A percentile compares a stretch with the other conserved stretches of the same genome.
Conservation (phyloP, 2,329 filamentous ascomycete genomes). For the Mycosphaerelloides madeirae region DNA sequence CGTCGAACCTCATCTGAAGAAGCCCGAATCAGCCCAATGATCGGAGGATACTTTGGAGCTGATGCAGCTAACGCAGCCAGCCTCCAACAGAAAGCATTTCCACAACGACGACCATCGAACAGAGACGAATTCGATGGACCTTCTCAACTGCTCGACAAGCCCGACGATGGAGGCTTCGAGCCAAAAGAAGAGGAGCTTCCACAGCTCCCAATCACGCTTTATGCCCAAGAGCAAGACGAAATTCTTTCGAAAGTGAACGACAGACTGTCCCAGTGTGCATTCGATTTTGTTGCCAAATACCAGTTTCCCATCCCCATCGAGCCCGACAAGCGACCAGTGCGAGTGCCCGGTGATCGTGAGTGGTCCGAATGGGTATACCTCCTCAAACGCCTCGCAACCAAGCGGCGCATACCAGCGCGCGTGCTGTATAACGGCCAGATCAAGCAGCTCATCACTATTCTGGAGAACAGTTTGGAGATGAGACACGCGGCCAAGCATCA, state of each 20-base stretch:
- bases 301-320: slow-evolving; percentile 84
- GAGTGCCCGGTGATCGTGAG: slow-evolving; percentile 70
- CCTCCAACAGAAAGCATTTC: slow-evolving; percentile 24
- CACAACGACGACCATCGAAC: slow-evolving; percentile 68
- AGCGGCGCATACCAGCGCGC: slow-evolving; percentile 75
- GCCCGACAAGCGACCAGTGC: slow-evolving; percentile 73
- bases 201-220: slow-evolving; percentile 74
- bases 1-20: slow-evolving; percentile 30
- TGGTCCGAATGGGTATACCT: slow-evolving; percentile 93
- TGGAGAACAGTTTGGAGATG: slow-evolving; percentile 87
- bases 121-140: slow-evolving; percentile 87
- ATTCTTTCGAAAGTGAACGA: slow-evolving; percentile 79
- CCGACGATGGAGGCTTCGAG: slow-evolving; percentile 65
- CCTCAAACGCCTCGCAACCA: slow-evolving; percentile 78
- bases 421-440: slow-evolving; percentile 84
- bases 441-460: slow-evolving; percentile 81
- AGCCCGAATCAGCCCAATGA: slow-evolving; percentile 19
- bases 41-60: slow-evolving; percentile 22
- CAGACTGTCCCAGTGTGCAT: slow-evolving; percentile 76
- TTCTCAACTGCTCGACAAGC: slow-evolving; percentile 73
- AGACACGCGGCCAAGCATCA: slow-evolving; percentile 79
- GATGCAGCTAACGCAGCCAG: slow-evolving; percentile 19
- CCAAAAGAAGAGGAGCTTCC: slow-evolving; percentile 76
- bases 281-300: slow-evolving; percentile 86
- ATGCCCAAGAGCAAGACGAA: slow-evolving; percentile 78